A percentile compares a stretch with the other conserved stretches of the same genome.
Conservation (phyloP, 177 flowering plant genomes). For the Vitis hybrid region DNA sequence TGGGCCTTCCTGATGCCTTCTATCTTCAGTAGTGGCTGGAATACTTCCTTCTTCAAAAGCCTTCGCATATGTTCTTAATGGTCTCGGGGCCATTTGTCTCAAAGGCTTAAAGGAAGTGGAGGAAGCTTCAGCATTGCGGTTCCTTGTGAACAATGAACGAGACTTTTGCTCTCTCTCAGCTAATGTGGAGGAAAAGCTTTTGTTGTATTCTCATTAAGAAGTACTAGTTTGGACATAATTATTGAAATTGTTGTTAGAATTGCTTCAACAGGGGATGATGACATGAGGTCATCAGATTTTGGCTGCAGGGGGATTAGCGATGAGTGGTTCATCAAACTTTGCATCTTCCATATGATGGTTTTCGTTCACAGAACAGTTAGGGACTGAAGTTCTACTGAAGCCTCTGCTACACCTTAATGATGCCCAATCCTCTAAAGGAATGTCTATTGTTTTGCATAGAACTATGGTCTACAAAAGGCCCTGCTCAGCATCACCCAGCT, state of each 20-base stretch:
- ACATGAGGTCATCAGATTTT: conserved; percentile 45
- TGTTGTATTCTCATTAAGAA: conserved; percentile 82
- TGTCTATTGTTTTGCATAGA: conserved; percentile 91
- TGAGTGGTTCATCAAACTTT: conserved; percentile 76
- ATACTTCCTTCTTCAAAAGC: conserved; percentile 87
- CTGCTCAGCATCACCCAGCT: conserved; percentile 90
- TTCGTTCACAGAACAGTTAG: conserved; percentile 86
- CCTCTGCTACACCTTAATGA: conserved; percentile 82
- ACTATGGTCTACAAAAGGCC: conserved; percentile 90
- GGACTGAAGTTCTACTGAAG: conserved; percentile 83
- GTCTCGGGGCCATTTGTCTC: conserved; percentile 93
- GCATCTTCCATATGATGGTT: conserved; percentile 93
- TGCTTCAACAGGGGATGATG: conserved; percentile 51
- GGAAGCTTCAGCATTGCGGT: conserved; percentile 68
- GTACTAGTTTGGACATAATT: conserved; percentile 88
- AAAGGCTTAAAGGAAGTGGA: conserved; percentile 90
- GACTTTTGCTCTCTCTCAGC: conserved; percentile 87
- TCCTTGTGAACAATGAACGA: conserved; percentile 87
- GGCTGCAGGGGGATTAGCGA: conserved; percentile 53
- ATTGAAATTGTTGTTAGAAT: conserved; percentile 79
- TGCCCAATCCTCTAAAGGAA: conserved; percentile 92
- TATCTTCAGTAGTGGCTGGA: conserved; percentile 80
- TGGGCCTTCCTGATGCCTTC: conserved; percentile 94
- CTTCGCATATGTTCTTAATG: conserved; percentile 86
- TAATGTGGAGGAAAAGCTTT: conserved; percentile 93